Base-by-base conservation (phyloP, 2,329 filamentous ascomycete species). In the Blastomyces percursus region DNA sequence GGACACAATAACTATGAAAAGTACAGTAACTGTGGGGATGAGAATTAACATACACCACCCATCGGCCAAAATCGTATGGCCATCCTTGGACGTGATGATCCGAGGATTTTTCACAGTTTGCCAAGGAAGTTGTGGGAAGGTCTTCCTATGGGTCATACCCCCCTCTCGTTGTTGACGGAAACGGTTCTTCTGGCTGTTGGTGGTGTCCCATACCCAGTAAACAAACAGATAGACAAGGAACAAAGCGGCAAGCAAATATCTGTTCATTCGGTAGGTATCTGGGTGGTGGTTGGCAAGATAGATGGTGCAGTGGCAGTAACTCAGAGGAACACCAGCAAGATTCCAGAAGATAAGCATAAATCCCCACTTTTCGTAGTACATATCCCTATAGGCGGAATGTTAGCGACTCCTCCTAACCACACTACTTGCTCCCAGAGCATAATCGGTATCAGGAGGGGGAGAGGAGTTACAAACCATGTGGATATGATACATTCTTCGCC, bases 281-380 rank as follows among this genome's bases (percentile, higher is more conserved):
- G 92, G 89, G 70, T 88, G 78, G 74, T 95, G 91, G 76, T 89
- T 92, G 67, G 91, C 91, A 59, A 96, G 82, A 78, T 89, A 96
- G 70, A 96, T 85, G 58, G 89, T 93, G 82, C 89, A 94, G 80
- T 96, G 91, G 79, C 91, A 96, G 82, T 96, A 96, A 61, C 86
- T 91, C 60, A 96, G 82, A 16, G 91, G 91, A 32, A 96, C 91
- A 68, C 91, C 91, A 56, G 91, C 91, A 73, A 96, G 81, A 77
- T 96, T 96, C 91, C 91, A 96, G 84, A 96, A 96, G 75, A 95
- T 95, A 68, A 96, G 84, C 91, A 96, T 96, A 80, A 96, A 96
- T 60, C 91, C 91, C 85, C 90, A 92, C 79, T 96, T 96, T 81
- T 96, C 91, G 70, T 91, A 93, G 80, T 95, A 96, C 88, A 96